Base-by-base conservation (phyloP, 2,329 filamentous ascomycete genomes). In the Calonectria leucothoes region DNA sequence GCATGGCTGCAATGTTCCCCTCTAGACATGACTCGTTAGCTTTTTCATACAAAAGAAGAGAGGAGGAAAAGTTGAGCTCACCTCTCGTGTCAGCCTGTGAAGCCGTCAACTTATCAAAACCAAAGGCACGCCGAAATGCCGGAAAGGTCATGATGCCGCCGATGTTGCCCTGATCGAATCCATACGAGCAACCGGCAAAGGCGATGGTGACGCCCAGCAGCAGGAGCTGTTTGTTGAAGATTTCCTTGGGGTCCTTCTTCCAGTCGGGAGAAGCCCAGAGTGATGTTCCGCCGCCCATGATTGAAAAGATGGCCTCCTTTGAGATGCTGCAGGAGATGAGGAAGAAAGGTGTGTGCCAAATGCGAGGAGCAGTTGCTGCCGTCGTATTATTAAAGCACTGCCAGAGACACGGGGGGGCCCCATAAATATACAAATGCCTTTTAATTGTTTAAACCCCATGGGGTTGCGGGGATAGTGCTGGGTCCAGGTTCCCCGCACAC, bases 201-300 rank as follows among this genome's bases (percentile, higher is more conserved):
- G 69, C 69, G 20, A 71, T 71, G 15, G 52, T 52, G 11, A 71
- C 45, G 64, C 63, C 23, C 33, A 71, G 15, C 25, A 71, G 17
- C 31, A 63, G 20, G 8, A 71, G 69, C 8, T 63, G 25, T 15
- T 15, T 27, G 55, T 71, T 67, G 55, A 71, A 71, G 25, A 71
- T 71, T 29, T 71, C 69, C 27, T 66, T 63, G n/a, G 69, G 69
- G 45, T 71, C 69, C 33, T 61, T 71, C 64, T 71, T 71, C 69
- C 69, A 71, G 20, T 71, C 69, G 17, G 69, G 69, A 45, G 69
- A 66, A 63, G 69, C 63, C 69, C 69, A 71, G 52, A 71, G 63
- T 14, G 69, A 71, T n/a, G 69, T 71, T 31, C 69, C 69, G 35
- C 69, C 64, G 17, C 69, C 69, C 69, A 71, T 71, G 48, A 20